Evolutionary conservation across 495 filamentous ascomycete species (phyloP).

Genomic region (Trichocladium antarcticum): DNA sequence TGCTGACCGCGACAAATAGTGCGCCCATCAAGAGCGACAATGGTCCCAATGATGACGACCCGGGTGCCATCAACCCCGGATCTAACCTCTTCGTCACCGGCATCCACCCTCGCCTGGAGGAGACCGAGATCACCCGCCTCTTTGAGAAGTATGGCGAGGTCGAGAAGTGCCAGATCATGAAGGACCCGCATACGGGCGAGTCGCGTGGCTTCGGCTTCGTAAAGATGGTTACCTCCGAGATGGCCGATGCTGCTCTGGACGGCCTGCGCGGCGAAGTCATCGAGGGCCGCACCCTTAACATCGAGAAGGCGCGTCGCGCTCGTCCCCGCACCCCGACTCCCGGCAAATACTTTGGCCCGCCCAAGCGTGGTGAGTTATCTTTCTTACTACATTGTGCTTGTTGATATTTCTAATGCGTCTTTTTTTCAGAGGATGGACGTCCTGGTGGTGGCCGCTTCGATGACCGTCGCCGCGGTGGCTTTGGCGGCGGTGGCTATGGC

Average conservation of each 20-base stretch:
- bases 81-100: slow-evolving; percentile 99
- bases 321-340: slow-evolving; percentile 92
- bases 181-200: slow-evolving; percentile 94
- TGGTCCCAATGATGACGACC: slow-evolving; percentile 53
- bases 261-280: slow-evolving; percentile 90
- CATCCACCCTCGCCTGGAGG: slow-evolving; percentile 87
- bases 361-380: slow-evolving; percentile 74
- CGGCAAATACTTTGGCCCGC: slow-evolving; percentile 97
- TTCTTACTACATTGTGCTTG: background rate
- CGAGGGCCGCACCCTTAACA: slow-evolving; percentile 91
- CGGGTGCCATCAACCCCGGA: slow-evolving; percentile 71
- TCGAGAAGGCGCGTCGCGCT: slow-evolving; percentile 95
- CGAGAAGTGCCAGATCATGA: slow-evolving; percentile 99
- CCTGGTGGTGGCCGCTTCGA: slow-evolving; percentile 19
- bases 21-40: slow-evolving; percentile 24
- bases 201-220: slow-evolving; percentile 99
- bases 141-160: slow-evolving; percentile 98
- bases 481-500: slow-evolving; percentile 37
- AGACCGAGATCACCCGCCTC: slow-evolving; percentile 81
- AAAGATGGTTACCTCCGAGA: slow-evolving; percentile 89
- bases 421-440: slow-evolving; percentile 25
- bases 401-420: background rate
- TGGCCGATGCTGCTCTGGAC: slow-evolving; percentile 94
- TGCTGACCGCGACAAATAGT: slow-evolving; percentile 10
- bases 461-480: slow-evolving; percentile 24